Percentiles rank a stretch among this genome's conserved stretches.
Evolutionary conservation across 805 yeast species (phyloP).

Genomic region (Kluyveromyces starmeri): DNA sequence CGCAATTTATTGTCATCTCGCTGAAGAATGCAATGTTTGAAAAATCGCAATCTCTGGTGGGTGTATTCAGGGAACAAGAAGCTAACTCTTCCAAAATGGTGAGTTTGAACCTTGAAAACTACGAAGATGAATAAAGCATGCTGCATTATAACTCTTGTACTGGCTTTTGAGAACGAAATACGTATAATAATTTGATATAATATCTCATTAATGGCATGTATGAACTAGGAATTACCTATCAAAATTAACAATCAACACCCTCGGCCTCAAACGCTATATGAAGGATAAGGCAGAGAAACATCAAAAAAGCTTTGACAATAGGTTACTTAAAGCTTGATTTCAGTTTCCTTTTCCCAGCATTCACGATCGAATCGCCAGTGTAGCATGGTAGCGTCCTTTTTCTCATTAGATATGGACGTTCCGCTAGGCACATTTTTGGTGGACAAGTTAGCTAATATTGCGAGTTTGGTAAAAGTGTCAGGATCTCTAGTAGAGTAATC

Average conservation of each 20-base stretch:
- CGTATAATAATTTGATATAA: too few relatives aligned
- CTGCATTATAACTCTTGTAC: too few relatives aligned
- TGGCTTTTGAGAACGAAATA: too few relatives aligned
- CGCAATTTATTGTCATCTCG: constrained; percentile 90
- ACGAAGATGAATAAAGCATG: constrained; percentile 35
- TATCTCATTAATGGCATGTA: too few relatives aligned
- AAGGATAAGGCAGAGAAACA: too few relatives aligned
- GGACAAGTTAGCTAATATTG: constrained; percentile 47
- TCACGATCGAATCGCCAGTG: constrained; percentile 66
- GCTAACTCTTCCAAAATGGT: constrained; percentile 65
- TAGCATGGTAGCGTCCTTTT: constrained; percentile 29
- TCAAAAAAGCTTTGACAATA: too few relatives aligned
- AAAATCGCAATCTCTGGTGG: constrained; percentile 82
- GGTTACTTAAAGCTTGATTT: constrained; percentile 40
- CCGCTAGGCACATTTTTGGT: constrained; percentile 63
- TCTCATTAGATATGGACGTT: constrained; percentile 45
- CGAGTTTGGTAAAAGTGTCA: constrained; percentile 34
- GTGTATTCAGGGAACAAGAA: constrained; percentile 77
- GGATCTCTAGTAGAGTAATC: constrained; percentile 30
- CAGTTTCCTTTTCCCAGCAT: constrained; percentile 51
- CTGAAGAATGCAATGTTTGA: constrained; percentile 82
- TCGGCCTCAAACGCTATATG: too few relatives aligned
- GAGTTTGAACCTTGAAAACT: constrained; percentile 61
- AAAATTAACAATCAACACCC: too few relatives aligned
- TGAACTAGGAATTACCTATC: too few relatives aligned